Conservation (phyloP, 352 stramenopile genomes). For the Pythium diclinum region DNA sequence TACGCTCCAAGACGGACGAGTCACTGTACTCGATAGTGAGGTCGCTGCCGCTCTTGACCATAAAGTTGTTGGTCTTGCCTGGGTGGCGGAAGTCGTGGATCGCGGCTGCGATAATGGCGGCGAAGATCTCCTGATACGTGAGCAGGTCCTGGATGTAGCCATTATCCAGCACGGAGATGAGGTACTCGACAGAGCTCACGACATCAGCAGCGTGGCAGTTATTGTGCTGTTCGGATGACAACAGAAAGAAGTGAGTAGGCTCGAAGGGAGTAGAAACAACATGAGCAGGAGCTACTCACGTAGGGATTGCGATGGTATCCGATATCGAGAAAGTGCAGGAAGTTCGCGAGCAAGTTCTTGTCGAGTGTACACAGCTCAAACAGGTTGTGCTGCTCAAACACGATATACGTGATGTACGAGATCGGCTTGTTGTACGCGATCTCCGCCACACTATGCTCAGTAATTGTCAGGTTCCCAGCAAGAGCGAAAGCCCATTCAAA, state of each 20-base stretch:
- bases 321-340: conserved; percentile 77
- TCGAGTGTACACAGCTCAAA: conserved; percentile 72
- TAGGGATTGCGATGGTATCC: conserved; percentile 82
- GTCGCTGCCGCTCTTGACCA: conserved; percentile 71
- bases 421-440: conserved; percentile 70
- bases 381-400: conserved; percentile 81
- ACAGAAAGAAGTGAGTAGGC: neutral
- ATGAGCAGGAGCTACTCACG: conserved; percentile 33
- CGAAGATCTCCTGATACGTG: conserved; percentile 80
- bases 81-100: conserved; percentile 85
- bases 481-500: neutral
- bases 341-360: conserved; percentile 74
- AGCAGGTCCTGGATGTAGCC: conserved; percentile 78
- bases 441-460: conserved; percentile 40
- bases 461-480: neutral
- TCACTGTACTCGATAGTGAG: conserved; percentile 84
- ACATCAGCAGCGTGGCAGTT: conserved; percentile 78
- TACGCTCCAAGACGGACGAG: conserved; percentile 76
- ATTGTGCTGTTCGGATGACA: conserved; percentile 51
- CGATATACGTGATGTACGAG: conserved; percentile 80
- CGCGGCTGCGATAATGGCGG: conserved; percentile 70
- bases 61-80: conserved; percentile 86
- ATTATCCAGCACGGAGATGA: conserved; percentile 78
- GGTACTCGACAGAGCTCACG: conserved; percentile 76
- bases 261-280: conserved; percentile 10